Evolutionary conservation across 345 rosid genomes (phyloP).

Genomic region (Salix arbutifolia): DNA sequence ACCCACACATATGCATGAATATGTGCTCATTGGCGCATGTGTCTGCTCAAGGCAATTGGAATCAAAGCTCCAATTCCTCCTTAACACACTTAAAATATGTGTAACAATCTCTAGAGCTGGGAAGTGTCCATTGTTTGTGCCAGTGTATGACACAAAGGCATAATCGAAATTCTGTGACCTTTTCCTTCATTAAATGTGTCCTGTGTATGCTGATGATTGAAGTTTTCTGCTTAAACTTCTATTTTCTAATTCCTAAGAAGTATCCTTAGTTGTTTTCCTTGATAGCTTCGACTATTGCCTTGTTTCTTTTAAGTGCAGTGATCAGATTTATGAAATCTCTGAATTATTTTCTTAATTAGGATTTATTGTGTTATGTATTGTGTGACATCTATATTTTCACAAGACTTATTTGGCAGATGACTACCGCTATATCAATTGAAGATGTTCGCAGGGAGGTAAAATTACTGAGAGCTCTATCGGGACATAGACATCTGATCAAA

Average conservation of each 20-base stretch:
- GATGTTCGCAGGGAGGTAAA: slow-evolving; percentile 97
- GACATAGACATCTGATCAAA: slow-evolving; percentile 72
- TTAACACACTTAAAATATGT: too few species aligned
- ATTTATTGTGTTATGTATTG: background rate
- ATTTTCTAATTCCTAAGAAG: background rate
- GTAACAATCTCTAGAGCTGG: background rate
- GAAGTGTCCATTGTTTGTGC: background rate
- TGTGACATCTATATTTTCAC: slow-evolving; percentile 15
- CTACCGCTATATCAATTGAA: slow-evolving; percentile 74
- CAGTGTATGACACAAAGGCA: background rate
- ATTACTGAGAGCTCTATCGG: slow-evolving; percentile 71
- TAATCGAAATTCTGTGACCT: background rate
- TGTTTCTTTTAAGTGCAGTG: background rate
- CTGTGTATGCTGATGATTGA: background rate
- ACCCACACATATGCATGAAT: background rate
- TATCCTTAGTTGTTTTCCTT: background rate
- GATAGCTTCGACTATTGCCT: background rate
- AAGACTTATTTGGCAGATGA: slow-evolving; percentile 64
- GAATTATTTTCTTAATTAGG: slow-evolving; percentile 1
- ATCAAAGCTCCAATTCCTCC: too few species aligned
- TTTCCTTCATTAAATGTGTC: background rate
- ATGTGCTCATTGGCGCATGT: background rate
- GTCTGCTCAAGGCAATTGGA: background rate
- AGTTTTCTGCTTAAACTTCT: background rate
- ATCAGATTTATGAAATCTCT: background rate